phyloP scores from a whole-genome alignment of 192 early-diverging fungal species.

The Allomyces javanicus region DNA sequence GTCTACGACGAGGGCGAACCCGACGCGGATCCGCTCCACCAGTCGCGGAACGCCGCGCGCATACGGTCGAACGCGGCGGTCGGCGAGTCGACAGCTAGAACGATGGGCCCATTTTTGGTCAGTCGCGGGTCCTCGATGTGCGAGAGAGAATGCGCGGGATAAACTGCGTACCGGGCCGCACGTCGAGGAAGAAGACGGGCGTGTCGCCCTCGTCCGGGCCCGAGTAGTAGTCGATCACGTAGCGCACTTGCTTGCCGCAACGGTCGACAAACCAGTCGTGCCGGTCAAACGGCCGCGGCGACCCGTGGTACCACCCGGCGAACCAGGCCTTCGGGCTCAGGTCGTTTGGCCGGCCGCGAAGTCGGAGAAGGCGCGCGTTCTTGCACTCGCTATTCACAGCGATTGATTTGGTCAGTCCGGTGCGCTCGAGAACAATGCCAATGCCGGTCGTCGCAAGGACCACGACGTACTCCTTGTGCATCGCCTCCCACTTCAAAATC shows the following conservation, averaged over 20 bases:
- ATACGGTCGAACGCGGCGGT: background rate
- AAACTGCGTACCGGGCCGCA: constrained; percentile 47
- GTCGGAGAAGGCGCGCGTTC: constrained; percentile 48
- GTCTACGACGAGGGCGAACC: too few relatives aligned
- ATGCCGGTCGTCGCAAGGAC: background rate
- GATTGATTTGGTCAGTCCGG: background rate
- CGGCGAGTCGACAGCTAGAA: background rate
- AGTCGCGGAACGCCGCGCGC: background rate
- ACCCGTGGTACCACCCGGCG: constrained; percentile 22
- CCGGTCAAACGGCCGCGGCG: constrained; percentile 54
- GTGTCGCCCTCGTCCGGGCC: constrained; percentile 31
- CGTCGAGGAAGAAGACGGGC: constrained; percentile 66
- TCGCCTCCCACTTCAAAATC: constrained; percentile 78
- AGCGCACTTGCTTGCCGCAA: constrained; percentile 67
- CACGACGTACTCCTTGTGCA: constrained; percentile 28
- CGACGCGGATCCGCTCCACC: background rate
- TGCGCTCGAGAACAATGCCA: background rate
- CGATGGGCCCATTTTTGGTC: too few relatives aligned
- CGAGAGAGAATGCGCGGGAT: too few relatives aligned
- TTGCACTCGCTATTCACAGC: constrained; percentile 20
- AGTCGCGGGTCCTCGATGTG: too few relatives aligned
- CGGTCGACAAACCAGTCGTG: constrained; percentile 88
- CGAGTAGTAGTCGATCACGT: constrained; percentile 83
- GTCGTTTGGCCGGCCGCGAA: constrained; percentile 68
- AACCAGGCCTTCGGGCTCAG: constrained; percentile 50